A percentile compares a stretch with the other conserved stretches of the same genome.
Evolutionary conservation across 257 asterid species (phyloP).

Genomic region (Penstemon newberryi): DNA sequence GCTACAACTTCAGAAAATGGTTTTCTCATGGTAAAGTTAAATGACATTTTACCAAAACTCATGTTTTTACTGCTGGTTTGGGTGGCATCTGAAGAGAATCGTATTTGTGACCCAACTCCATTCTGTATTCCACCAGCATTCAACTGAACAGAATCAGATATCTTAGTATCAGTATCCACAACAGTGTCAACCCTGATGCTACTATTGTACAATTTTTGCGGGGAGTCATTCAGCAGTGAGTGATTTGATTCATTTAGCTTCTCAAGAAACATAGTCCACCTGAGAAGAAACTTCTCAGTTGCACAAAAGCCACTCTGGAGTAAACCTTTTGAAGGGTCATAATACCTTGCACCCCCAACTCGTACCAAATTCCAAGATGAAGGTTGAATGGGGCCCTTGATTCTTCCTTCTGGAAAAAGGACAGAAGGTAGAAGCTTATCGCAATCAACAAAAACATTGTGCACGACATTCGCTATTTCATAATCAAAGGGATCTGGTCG

Average conservation of each 20-base stretch:
- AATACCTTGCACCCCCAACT: constrained; percentile 80
- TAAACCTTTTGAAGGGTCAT: constrained; percentile 82
- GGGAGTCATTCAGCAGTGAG: constrained; percentile 34
- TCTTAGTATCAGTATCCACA: constrained; percentile 39
- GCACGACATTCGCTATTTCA: constrained; percentile 68
- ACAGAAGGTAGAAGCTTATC: constrained; percentile 83
- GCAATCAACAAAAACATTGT: constrained; percentile 64
- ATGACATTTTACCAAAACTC: constrained; percentile 42
- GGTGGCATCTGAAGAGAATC: constrained; percentile 36
- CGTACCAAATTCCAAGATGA: constrained; percentile 83
- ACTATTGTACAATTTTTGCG: constrained; percentile 36
- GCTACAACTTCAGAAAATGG: constrained; percentile 98
- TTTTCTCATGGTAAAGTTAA: constrained; percentile 66
- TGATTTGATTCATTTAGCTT: constrained; percentile 39
- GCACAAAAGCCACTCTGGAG: constrained; percentile 85
- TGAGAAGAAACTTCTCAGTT: constrained; percentile 69
- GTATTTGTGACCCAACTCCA: constrained; percentile 44
- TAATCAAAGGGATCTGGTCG: constrained; percentile 89
- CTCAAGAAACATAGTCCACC: constrained; percentile 68
- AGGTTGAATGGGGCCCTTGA: constrained; percentile 48
- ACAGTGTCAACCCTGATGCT: constrained; percentile 36
- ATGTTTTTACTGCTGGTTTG: constrained; percentile 40
- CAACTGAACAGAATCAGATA: constrained; percentile 36
- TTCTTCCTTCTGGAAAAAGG: constrained; percentile 50
- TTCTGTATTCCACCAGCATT: constrained; percentile 36